These are phyloP conservation scores for Cercospora beticola DNA, from an alignment of 2,329 filamentous ascomycete genomes.

Conservation along the genomic window DNA sequence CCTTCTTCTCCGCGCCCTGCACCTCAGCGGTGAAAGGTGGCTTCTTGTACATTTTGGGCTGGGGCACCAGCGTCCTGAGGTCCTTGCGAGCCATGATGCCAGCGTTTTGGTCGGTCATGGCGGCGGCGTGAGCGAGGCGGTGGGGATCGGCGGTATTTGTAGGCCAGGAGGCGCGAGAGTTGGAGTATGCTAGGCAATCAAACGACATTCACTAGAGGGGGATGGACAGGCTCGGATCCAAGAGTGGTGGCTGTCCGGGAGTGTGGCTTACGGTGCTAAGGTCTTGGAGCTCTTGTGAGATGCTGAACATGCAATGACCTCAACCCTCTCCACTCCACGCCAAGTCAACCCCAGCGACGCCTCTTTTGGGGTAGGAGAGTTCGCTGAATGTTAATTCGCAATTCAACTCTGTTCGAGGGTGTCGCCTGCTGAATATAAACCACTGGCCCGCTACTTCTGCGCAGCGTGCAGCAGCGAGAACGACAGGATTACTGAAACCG, in stretches of 20 bases:
- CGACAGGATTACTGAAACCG: background rate
- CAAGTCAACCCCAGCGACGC: background rate
- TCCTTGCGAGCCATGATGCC: conserved; percentile 40
- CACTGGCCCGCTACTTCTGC: background rate
- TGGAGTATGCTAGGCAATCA: conserved; percentile 16
- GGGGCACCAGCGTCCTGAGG: conserved; percentile 50
- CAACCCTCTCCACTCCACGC: background rate
- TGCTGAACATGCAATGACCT: conserved; percentile 2
- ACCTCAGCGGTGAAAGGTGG: conserved; percentile 74
- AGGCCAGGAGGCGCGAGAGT: background rate
- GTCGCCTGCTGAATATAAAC: background rate
- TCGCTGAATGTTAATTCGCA: background rate
- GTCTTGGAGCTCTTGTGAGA: background rate
- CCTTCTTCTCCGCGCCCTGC: conserved; percentile 64
- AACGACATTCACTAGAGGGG: conserved; percentile 23
- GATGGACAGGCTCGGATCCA: background rate
- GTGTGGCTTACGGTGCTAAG: conserved; percentile 2
- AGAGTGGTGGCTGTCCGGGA: background rate
- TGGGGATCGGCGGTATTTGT: background rate
- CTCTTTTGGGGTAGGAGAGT: conserved; percentile 1
- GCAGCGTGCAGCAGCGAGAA: background rate
- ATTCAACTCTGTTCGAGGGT: background rate
- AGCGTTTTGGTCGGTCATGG: conserved; percentile 10
- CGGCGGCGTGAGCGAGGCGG: background rate
- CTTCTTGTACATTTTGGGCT: conserved; percentile 56